Conservation (phyloP, 805 yeast species). For the Huiozyma naganishii region DNA sequence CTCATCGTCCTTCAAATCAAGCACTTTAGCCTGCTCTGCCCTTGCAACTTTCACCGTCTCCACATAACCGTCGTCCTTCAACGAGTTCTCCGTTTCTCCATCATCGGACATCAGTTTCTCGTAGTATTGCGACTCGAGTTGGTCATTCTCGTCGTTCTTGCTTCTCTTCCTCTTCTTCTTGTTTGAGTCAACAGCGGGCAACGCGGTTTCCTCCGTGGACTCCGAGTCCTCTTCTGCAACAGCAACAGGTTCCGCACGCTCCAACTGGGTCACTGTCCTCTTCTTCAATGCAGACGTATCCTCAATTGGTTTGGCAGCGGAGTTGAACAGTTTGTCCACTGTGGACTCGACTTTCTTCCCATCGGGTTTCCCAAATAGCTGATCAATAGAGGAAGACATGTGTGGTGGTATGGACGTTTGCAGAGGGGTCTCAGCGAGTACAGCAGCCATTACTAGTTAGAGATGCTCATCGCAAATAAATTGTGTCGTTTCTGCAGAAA, state of each 20-base stretch:
- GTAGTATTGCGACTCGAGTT: slow-evolving; percentile 45
- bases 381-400: slow-evolving; percentile 5
- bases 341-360: slow-evolving; percentile 24
- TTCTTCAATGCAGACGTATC: slow-evolving; percentile 8
- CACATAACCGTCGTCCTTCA: slow-evolving; percentile 7
- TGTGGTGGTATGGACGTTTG: not conserved
- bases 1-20: slow-evolving; percentile 61
- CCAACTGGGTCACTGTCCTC: slow-evolving; percentile 14
- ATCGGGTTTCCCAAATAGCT: slow-evolving; percentile 26
- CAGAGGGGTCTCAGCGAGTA: too few relatives aligned
- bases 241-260: slow-evolving; percentile 5
- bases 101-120: slow-evolving; percentile 36
- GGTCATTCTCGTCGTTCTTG: slow-evolving; percentile 27
- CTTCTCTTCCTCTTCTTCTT: slow-evolving; percentile 4
- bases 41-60: slow-evolving; percentile 20
- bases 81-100: slow-evolving; percentile 7
- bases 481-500: too few relatives aligned
- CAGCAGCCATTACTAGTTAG: too few relatives aligned
- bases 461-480: too few relatives aligned
- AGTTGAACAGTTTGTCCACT: slow-evolving; percentile 29
- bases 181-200: not conserved
- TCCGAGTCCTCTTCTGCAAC: slow-evolving; percentile 1
- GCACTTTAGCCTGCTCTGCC: slow-evolving; percentile 31
- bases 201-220: not conserved
- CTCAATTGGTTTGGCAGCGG: slow-evolving; percentile 40